Evolutionary conservation across 495 filamentous ascomycete species (phyloP), one percentile per base, ranked within the genome.

Genomic region (Thozetella sp.): DNA sequence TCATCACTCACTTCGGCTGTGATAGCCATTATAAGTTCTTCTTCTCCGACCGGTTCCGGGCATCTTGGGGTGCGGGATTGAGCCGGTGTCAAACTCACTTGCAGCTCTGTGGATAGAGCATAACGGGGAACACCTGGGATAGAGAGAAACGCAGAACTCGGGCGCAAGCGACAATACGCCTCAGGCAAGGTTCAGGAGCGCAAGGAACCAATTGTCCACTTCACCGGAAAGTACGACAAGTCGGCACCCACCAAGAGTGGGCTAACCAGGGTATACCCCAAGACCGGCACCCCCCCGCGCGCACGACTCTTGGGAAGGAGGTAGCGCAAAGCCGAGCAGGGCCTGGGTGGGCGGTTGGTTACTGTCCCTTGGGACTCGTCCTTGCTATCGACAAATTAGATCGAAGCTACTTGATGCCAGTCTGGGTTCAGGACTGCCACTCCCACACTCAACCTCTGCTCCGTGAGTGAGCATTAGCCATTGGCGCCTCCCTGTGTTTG

Each of bases 191-290:
- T 48, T 48, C 43, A n/a, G 43, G 43, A 48, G 43, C n/a, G 20
- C 43, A 48, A 48, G 43, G 43, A 48, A 10, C 6, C 43, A 20
- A 48, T 48, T 48, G 43, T 15, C 43, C 43, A 15, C 11, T 48
- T 19, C 20, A 48, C 43, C 43, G 43, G 43, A n/a, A n/a, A 48
- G 43, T 48, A 48, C 43, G 3, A 48, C 43, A 20, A 48, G 11
- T 48, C 43, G 43, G 43, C 43, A 48, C n/a, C 43, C 43, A 48
- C 43, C 43, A 48, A 4, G 43, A 48, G 43, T 48, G 43, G 43
- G 43, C 20, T 48, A 20, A 20, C 43, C 43, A 48, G 43, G 43
- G 43, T 48, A 48, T 48, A 48, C 43, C 43, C 43, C 43, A 48
- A 48, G 43, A 48, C 43, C 43, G 43, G 43, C 43, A 48, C 4